Evolutionary conservation across 2,329 filamentous ascomycete genomes (phyloP).

Genomic region (Neobulgaria alba): DNA sequence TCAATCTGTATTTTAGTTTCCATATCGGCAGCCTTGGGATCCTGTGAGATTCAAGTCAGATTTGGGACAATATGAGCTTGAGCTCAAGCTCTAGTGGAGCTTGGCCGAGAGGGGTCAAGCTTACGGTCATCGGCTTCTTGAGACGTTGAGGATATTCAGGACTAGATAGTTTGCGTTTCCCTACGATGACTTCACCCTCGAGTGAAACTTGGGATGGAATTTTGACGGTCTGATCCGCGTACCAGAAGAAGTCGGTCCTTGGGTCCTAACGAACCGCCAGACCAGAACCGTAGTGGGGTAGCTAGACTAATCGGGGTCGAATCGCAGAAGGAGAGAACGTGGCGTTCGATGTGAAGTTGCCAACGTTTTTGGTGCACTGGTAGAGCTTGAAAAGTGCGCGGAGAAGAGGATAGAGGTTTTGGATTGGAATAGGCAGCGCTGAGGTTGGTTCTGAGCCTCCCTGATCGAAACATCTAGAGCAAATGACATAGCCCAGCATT

Average conservation of each 20-base stretch:
- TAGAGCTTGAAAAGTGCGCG: too few relatives aligned
- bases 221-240: conserved; percentile 22
- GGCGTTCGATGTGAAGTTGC: too few relatives aligned
- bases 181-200: conserved; percentile 40
- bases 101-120: conserved; percentile 27
- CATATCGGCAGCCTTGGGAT: conserved; percentile 50
- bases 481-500: conserved; percentile 14
- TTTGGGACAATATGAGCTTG: not conserved
- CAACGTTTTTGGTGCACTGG: too few relatives aligned
- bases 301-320: too few relatives aligned
- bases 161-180: conserved; percentile 59
- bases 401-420: not conserved
- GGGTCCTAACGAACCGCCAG: conserved; percentile 14
- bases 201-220: conserved; percentile 24
- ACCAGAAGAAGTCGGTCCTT: conserved; percentile 13
- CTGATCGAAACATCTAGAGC: conserved; percentile 16
- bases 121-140: conserved; percentile 55
- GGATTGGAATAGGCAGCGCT: conserved; percentile 6
- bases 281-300: conserved; percentile 7
- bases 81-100: not conserved
- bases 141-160: conserved; percentile 47
- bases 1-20: conserved; percentile 59
- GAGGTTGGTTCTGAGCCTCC: conserved; percentile 4
- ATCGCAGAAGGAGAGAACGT: too few relatives aligned
- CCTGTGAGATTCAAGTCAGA: conserved; percentile 23